Conservation (phyloP, 768 basidiomycete genomes). For the Trametopsis cervina region DNA sequence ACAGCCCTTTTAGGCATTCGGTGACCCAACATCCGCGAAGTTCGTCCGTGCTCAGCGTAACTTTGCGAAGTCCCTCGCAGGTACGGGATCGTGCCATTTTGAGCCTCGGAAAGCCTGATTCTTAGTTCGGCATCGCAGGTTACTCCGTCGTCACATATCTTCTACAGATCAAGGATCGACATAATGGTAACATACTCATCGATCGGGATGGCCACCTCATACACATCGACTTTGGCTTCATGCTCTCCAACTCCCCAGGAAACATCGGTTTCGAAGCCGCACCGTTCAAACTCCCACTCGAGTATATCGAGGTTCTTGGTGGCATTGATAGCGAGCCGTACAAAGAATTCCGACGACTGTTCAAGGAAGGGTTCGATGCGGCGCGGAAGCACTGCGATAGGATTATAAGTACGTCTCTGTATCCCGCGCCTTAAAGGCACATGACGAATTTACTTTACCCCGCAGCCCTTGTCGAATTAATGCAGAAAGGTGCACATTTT, state of each 20-base stretch:
- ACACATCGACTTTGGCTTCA: slow-evolving; percentile 98
- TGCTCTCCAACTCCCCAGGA: slow-evolving; percentile 93
- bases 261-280: slow-evolving; percentile 99
- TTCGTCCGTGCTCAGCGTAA: slow-evolving; percentile 88
- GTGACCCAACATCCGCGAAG: slow-evolving; percentile 79
- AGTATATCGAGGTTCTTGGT: slow-evolving; percentile 95
- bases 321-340: slow-evolving; percentile 73
- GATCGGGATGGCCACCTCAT: slow-evolving; percentile 93
- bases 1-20: slow-evolving; percentile 78
- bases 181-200: slow-evolving; percentile 96
- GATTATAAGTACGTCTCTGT: slow-evolving; percentile 66
- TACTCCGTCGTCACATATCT: slow-evolving; percentile 96
- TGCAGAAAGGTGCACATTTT: slow-evolving; percentile 80
- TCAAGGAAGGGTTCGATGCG: slow-evolving; percentile 90
- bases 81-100: slow-evolving; percentile 30
- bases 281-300: slow-evolving; percentile 91
- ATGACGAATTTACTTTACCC: slow-evolving; percentile 7
- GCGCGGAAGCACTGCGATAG: slow-evolving; percentile 95
- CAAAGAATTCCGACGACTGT: slow-evolving; percentile 77
- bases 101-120: background rate
- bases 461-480: slow-evolving; percentile 83
- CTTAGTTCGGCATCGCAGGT: slow-evolving; percentile 47
- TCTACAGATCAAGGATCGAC: slow-evolving; percentile 96
- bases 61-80: slow-evolving; percentile 88
- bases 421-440: background rate